Percentiles rank a stretch among this genome's conserved stretches.
These are phyloP conservation scores for Ricinus communis DNA, from an alignment of 345 rosid species.

Conservation along the genomic window DNA sequence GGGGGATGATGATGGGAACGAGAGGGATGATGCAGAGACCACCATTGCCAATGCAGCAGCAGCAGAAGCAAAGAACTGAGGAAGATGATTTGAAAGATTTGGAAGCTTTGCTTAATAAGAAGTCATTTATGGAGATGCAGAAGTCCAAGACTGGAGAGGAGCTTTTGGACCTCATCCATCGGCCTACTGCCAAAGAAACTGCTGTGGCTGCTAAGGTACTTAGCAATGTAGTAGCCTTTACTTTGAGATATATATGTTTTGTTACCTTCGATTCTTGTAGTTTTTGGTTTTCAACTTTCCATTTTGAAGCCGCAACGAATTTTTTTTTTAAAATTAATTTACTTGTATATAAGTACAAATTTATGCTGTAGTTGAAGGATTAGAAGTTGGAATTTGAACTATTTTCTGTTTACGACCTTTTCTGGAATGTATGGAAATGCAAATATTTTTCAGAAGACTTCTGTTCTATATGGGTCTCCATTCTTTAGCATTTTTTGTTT, in stretches of 20 bases:
- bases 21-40: slow-evolving; percentile 50
- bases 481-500: slow-evolving; percentile 5
- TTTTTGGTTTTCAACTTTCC: too few relatives aligned
- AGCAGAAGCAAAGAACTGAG: slow-evolving; percentile 57
- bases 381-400: background rate
- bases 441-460: background rate
- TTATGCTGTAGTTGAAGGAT: background rate
- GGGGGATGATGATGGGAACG: slow-evolving; percentile 44
- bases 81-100: slow-evolving; percentile 90
- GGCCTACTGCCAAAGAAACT: slow-evolving; percentile 93
- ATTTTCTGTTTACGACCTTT: background rate
- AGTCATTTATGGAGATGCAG: slow-evolving; percentile 83
- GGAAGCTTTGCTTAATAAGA: slow-evolving; percentile 83
- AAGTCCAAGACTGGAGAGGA: slow-evolving; percentile 91
- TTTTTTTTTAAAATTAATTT: too few relatives aligned
- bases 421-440: background rate
- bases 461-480: background rate
- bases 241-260: background rate
- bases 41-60: slow-evolving; percentile 21
- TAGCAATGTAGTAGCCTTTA: background rate
- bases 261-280: slow-evolving; percentile 4
- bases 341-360: background rate
- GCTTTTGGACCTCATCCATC: slow-evolving; percentile 82
- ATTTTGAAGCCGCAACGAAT: background rate
- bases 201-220: slow-evolving; percentile 90